Evolutionary conservation across 2,329 filamentous ascomycete species (phyloP).

Genomic region (Fusarium tjaetaba): DNA sequence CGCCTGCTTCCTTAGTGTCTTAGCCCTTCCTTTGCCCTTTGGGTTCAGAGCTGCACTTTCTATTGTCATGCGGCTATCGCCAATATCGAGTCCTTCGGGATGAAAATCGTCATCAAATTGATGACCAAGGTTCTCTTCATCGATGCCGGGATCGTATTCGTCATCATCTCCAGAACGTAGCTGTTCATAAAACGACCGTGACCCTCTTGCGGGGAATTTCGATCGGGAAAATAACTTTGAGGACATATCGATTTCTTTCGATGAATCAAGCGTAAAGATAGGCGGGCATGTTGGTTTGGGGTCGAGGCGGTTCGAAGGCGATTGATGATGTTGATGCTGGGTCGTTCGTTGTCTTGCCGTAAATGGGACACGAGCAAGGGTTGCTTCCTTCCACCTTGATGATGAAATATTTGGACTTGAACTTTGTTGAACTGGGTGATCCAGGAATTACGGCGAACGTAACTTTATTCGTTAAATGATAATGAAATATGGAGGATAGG

Average conservation of each 20-base stretch:
- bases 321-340: neutral
- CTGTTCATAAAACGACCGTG: constrained; percentile 61
- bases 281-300: constrained; percentile 29
- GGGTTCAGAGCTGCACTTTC: constrained; percentile 47
- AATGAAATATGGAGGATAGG: constrained; percentile 6
- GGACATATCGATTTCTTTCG: constrained; percentile 50
- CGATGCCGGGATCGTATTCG: constrained; percentile 55
- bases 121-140: constrained; percentile 64
- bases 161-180: constrained; percentile 55
- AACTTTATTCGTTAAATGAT: neutral
- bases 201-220: constrained; percentile 39
- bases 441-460: neutral
- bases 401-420: neutral
- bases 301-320: neutral
- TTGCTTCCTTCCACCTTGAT: neutral
- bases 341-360: neutral
- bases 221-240: constrained; percentile 60
- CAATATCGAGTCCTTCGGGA: constrained; percentile 56
- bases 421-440: neutral
- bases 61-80: constrained; percentile 58
- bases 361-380: neutral
- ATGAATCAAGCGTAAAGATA: constrained; percentile 10
- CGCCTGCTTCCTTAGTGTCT: constrained; percentile 6
- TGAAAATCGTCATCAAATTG: constrained; percentile 63
- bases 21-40: constrained; percentile 28